Base-by-base conservation (phyloP, 345 rosid species). In the Orychophragmus violaceus region DNA sequence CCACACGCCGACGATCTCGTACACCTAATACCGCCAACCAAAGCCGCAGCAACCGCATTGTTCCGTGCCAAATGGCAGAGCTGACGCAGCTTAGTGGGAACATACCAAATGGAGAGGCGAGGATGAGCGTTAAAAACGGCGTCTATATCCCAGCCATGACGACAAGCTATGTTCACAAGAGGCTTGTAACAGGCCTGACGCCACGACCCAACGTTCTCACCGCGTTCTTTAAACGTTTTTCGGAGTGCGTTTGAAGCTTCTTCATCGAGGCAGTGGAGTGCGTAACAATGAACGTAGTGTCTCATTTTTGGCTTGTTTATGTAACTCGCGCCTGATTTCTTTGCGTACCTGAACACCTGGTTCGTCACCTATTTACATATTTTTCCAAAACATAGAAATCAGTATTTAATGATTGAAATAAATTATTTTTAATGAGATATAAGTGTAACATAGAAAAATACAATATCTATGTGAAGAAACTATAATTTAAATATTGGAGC, bases 251-350 rank as follows among this genome's bases (percentile, higher is more conserved):
- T 84, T 0, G 99, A 94, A 0, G 84, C 85, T 2, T 85, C 89
- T 86, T 88, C 91, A 74, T 94, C 99, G 2, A 94, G 82, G 61
- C 97, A 90, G 55, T 94, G 99, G 10, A 94, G 79, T 2, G 99
- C 97, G 49, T 94, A 94, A 83, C 99, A 94, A 9, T 94, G 99
- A 44, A 94, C 99, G 63, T 94, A 94, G 72, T 90, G 97, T 66
- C 99, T 76, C 97, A 94, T 94, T 76, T 94, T 94, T 6, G 99
- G 99, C 84, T 94, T 94, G 91, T 94, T 94, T 27, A 94, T 94
- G 78, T 88, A 90, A 80, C 88, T 88, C 13, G 97, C 99, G 8
- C 99, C 99, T 0, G 93, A 86, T 75, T 84, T 90, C 82, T 88
- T 94, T 0, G 99, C 99, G 58, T 77, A 86, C 77, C 99, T 80